Conservation (phyloP, 31 red algal genomes). For the Endocladia muricata region DNA sequence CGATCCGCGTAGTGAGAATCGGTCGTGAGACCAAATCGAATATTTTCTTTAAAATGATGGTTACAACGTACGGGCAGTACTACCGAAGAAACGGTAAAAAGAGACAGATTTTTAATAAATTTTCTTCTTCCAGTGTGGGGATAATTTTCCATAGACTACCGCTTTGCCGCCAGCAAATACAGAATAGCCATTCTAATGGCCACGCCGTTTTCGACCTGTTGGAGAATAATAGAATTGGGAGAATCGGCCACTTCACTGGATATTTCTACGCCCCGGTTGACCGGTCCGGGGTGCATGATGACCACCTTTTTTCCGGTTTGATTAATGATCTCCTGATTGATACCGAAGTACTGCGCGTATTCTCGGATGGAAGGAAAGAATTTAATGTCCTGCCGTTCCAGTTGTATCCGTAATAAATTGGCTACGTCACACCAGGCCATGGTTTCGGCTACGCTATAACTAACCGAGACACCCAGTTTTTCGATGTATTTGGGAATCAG, state of each 20-base stretch:
- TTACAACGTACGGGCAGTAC: too few relatives aligned
- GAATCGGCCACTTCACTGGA: background rate
- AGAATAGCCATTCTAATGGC: slow-evolving; percentile 5
- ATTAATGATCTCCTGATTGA: background rate
- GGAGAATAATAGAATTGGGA: background rate
- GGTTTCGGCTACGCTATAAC: background rate
- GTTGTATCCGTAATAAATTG: background rate
- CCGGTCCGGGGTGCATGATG: slow-evolving; percentile 14
- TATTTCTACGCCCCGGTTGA: slow-evolving; percentile 16
- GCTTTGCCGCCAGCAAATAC: too few relatives aligned
- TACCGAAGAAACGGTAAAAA: too few relatives aligned
- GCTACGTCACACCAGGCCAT: background rate
- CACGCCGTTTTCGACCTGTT: slow-evolving; percentile 27
- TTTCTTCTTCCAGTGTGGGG: too few relatives aligned
- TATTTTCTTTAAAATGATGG: too few relatives aligned
- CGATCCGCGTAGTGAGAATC: too few relatives aligned
- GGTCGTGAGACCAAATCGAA: too few relatives aligned
- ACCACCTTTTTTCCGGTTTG: background rate
- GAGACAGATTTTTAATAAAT: too few relatives aligned
- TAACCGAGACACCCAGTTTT: background rate
- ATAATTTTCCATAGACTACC: too few relatives aligned
- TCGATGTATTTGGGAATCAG: background rate
- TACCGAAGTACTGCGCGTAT: background rate
- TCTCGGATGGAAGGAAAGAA: slow-evolving; percentile 1
- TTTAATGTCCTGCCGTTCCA: background rate